Evolutionary conservation across 345 rosid species (phyloP).

Genomic region (Zanthoxylum bungeanum): DNA sequence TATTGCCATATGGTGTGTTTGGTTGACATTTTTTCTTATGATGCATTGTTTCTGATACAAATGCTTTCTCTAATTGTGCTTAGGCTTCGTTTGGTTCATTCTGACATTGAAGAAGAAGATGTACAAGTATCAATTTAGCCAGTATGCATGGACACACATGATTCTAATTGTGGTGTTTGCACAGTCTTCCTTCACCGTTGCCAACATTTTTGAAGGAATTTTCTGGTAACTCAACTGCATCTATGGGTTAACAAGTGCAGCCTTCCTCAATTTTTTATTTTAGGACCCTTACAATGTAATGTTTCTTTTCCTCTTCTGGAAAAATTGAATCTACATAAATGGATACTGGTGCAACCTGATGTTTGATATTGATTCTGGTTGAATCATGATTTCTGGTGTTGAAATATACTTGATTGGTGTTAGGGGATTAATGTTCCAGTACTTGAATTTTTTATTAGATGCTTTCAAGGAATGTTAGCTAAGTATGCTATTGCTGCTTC

Average conservation of each 20-base stretch:
- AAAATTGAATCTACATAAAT: neutral
- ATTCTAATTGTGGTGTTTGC: slow-evolving; percentile 92
- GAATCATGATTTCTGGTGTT: neutral
- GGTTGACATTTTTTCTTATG: neutral
- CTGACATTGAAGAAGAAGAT: slow-evolving; percentile 92
- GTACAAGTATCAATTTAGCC: slow-evolving; percentile 99
- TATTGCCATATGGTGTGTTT: neutral
- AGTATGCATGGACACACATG: slow-evolving; percentile 99
- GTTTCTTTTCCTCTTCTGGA: neutral
- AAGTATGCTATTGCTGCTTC: neutral
- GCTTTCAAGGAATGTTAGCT: neutral
- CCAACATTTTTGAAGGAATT: slow-evolving; percentile 97
- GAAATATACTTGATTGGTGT: neutral
- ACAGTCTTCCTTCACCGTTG: slow-evolving; percentile 96
- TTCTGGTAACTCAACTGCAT: slow-evolving; percentile 60
- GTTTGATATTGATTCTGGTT: neutral
- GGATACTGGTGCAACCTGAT: neutral
- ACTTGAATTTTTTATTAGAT: neutral
- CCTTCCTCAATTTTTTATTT: neutral
- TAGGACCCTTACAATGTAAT: neutral
- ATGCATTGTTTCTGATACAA: neutral
- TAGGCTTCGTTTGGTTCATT: slow-evolving; percentile 99
- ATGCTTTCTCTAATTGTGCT: neutral
- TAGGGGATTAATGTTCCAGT: neutral
- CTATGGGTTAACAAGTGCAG: neutral